Percentiles rank a stretch among this genome's conserved stretches.
Conservation (phyloP, 1,284 basidiomycete genomes). For the Rhodotorula sp. region DNA sequence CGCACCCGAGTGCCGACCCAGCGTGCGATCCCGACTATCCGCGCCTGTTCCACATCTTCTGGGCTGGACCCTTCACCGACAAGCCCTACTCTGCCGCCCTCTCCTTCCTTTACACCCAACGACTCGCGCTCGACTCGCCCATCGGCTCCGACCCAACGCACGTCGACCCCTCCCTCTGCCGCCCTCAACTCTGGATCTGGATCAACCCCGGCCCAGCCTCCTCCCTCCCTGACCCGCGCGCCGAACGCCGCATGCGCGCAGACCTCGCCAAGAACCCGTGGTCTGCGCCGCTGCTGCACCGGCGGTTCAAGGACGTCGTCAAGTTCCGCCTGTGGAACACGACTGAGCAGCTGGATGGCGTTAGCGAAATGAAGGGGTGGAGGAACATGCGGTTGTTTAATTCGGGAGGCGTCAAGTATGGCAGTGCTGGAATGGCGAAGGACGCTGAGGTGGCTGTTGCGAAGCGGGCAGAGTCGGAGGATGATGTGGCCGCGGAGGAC, state of each 20-base stretch:
- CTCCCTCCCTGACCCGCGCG: slow-evolving; percentile 67
- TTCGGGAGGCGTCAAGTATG: slow-evolving; percentile 67
- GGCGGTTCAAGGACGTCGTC: slow-evolving; percentile 72
- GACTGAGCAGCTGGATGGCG: slow-evolving; percentile 77
- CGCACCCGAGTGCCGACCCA: slow-evolving; percentile 47
- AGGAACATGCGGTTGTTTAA: slow-evolving; percentile 66
- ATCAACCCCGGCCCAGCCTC: slow-evolving; percentile 70
- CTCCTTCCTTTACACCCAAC: slow-evolving; percentile 77
- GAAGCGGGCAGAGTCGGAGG: slow-evolving; percentile 18
- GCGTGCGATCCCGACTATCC: slow-evolving; percentile 69
- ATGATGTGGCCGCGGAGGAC: slow-evolving; percentile 28
- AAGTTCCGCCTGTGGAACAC: slow-evolving; percentile 88
- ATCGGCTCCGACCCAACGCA: slow-evolving; percentile 42
- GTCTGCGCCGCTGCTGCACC: slow-evolving; percentile 78
- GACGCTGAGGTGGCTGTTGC: slow-evolving; percentile 14
- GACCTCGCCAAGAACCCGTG: slow-evolving; percentile 72
- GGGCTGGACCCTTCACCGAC: slow-evolving; percentile 78
- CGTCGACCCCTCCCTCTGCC: slow-evolving; percentile 53
- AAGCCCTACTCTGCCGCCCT: slow-evolving; percentile 75
- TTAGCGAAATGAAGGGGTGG: slow-evolving; percentile 78
- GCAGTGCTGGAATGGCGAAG: slow-evolving; percentile 31
- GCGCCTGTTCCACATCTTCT: slow-evolving; percentile 78
- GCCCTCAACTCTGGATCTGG: slow-evolving; percentile 82
- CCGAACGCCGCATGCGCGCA: slow-evolving; percentile 64
- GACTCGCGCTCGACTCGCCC: slow-evolving; percentile 60